phyloP scores from a whole-genome alignment of 257 asterid genomes.

The Osmanthus fragrans region DNA sequence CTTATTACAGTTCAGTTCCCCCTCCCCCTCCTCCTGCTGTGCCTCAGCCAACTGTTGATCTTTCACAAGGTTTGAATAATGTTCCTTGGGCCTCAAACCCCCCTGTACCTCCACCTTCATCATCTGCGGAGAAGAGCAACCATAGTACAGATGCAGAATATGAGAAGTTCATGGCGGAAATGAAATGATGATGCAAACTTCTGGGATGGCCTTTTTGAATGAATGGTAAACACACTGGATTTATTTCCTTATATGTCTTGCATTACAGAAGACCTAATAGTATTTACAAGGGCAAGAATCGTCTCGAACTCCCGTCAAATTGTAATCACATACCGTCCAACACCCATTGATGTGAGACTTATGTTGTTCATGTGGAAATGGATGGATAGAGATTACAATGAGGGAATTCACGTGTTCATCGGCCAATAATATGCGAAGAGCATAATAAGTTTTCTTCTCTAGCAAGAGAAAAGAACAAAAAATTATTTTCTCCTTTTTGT shows the following conservation, averaged over 20 bases:
- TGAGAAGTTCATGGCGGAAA: constrained; percentile 96
- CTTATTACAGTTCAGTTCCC: constrained; percentile 73
- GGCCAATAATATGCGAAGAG: not conserved
- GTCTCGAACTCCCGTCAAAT: not conserved
- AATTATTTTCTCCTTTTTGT: not conserved
- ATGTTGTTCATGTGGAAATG: not conserved
- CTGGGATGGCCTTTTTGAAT: constrained; percentile 10
- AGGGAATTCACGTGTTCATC: not conserved
- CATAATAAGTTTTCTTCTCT: not conserved
- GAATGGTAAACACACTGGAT: constrained; percentile 31
- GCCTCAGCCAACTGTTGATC: constrained; percentile 52
- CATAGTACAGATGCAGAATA: constrained; percentile 67
- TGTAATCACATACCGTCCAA: not conserved
- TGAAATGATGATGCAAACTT: constrained; percentile 44
- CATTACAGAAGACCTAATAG: not conserved
- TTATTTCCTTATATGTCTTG: not conserved
- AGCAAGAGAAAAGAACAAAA: not conserved
- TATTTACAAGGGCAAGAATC: not conserved
- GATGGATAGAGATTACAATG: not conserved
- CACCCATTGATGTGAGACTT: not conserved
- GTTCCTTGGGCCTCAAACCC: constrained; percentile 87
- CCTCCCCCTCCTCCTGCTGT: constrained; percentile 36
- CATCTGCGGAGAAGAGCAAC: constrained; percentile 59
- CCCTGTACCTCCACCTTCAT: constrained; percentile 56
- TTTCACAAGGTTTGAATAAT: constrained; percentile 58